Evolutionary conservation across 2,329 filamentous ascomycete species (phyloP).

Genomic region (Trichoderma afroharzianum): DNA sequence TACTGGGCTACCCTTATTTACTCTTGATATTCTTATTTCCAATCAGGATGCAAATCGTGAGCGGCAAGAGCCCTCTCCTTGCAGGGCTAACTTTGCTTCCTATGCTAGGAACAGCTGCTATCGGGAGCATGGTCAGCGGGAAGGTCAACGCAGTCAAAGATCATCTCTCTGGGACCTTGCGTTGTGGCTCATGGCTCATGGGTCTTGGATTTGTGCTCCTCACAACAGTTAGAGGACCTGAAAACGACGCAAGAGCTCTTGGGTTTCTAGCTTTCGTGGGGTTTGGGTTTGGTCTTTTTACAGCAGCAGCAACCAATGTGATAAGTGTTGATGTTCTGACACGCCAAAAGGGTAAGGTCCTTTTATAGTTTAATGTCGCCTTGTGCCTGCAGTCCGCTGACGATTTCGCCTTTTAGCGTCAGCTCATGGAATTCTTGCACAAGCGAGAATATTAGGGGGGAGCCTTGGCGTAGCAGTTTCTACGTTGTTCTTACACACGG

Average conservation of each 20-base stretch:
- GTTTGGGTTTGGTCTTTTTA: constrained; percentile 49
- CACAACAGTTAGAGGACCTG: constrained; percentile 31
- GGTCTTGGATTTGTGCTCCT: constrained; percentile 46
- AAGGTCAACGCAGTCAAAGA: constrained; percentile 41
- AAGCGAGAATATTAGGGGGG: constrained; percentile 50
- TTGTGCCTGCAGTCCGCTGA: constrained; percentile 19
- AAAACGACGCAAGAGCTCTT: constrained; percentile 43
- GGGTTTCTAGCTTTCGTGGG: constrained; percentile 51
- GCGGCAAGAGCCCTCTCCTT: constrained; percentile 42
- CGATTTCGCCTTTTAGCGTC: constrained; percentile 34
- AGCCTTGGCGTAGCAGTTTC: constrained; percentile 53
- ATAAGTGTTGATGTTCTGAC: constrained; percentile 40
- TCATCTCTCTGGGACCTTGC: constrained; percentile 41
- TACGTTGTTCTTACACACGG: constrained; percentile 41
- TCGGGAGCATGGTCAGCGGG: constrained; percentile 43
- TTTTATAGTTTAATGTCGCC: neutral
- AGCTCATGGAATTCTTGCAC: constrained; percentile 51
- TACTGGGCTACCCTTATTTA: constrained; percentile 50
- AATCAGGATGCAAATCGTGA: constrained; percentile 48
- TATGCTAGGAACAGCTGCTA: constrained; percentile 47
- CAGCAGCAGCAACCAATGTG: constrained; percentile 46
- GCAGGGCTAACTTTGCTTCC: constrained; percentile 52
- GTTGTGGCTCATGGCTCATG: constrained; percentile 41
- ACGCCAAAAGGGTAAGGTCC: constrained; percentile 42
- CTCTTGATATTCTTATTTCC: constrained; percentile 49